Evolutionary conservation across 2,329 filamentous ascomycete genomes (phyloP).

Genomic region (Fusarium albosuccineum): DNA sequence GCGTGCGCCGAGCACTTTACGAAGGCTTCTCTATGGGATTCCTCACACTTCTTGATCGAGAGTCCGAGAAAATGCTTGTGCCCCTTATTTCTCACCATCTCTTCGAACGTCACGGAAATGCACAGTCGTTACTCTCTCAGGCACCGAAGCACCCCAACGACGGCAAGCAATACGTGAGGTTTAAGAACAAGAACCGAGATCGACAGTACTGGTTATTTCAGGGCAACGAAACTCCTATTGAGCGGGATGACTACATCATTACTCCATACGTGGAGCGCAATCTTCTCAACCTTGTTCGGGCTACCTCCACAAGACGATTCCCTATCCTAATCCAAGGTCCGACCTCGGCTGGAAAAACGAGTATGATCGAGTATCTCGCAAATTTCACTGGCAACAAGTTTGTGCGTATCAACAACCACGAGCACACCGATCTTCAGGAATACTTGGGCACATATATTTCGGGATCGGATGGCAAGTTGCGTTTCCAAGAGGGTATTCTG

Average conservation of each 20-base stretch:
- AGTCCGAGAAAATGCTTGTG: conserved; percentile 82
- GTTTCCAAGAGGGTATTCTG: conserved; percentile 92
- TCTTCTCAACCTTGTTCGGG: conserved; percentile 91
- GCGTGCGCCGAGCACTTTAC: conserved; percentile 85
- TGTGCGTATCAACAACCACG: conserved; percentile 99
- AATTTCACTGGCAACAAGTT: conserved; percentile 97
- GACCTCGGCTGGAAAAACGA: conserved; percentile 97
- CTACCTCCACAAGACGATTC: conserved; percentile 90
- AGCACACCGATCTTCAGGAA: conserved; percentile 97
- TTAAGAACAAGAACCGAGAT: conserved; percentile 73
- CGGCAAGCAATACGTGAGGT: conserved; percentile 82
- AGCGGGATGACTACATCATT: conserved; percentile 93
- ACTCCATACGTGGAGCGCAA: conserved; percentile 96
- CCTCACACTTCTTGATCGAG: conserved; percentile 84
- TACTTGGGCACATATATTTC: conserved; percentile 97
- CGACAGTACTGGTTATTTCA: conserved; percentile 91
- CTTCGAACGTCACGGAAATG: conserved; percentile 75
- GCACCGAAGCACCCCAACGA: conserved; percentile 83
- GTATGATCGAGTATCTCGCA: conserved; percentile 99
- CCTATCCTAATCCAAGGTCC: conserved; percentile 96
- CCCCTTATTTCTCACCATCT: conserved; percentile 86
- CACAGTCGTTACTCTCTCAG: conserved; percentile 80
- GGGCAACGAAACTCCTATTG: conserved; percentile 72
- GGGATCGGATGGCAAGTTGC: conserved; percentile 83
- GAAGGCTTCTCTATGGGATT: conserved; percentile 99